These are phyloP conservation scores for Biscogniauxia sp. DNA, from an alignment of 2,329 filamentous ascomycete genomes.

Conservation along the genomic window DNA sequence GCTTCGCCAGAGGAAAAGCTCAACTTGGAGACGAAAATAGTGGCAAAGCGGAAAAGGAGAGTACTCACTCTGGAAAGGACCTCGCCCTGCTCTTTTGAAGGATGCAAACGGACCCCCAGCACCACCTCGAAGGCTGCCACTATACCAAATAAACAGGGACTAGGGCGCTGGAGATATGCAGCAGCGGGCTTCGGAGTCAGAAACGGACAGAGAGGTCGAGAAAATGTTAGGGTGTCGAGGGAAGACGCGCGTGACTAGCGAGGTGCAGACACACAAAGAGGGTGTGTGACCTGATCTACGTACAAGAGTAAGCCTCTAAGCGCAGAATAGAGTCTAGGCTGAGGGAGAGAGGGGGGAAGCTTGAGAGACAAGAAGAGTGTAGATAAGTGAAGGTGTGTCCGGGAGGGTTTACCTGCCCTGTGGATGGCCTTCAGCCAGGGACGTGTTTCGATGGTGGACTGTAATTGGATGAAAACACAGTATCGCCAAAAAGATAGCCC, in stretches of 20 bases:
- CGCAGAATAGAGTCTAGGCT: neutral
- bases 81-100: too few relatives aligned
- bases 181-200: neutral
- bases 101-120: too few relatives aligned
- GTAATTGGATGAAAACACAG: constrained; percentile 31
- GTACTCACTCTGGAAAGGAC: too few relatives aligned
- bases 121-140: neutral
- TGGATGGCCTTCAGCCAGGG: constrained; percentile 26
- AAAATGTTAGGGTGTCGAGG: constrained; percentile 2
- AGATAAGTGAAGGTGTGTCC: constrained; percentile 14
- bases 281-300: neutral
- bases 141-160: too few relatives aligned
- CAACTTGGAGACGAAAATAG: too few relatives aligned
- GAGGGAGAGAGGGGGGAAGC: neutral
- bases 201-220: neutral
- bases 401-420: constrained; percentile 21
- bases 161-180: neutral
- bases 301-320: neutral
- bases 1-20: neutral
- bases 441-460: constrained; percentile 29
- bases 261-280: neutral
- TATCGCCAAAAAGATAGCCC: constrained; percentile 5
- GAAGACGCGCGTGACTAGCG: constrained; percentile 3
- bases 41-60: too few relatives aligned
- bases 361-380: constrained; percentile 8